Percentiles rank a stretch among this genome's conserved stretches.
Evolutionary conservation across 2,329 filamentous ascomycete species (phyloP).

Genomic region (Colletotrichum filicis): DNA sequence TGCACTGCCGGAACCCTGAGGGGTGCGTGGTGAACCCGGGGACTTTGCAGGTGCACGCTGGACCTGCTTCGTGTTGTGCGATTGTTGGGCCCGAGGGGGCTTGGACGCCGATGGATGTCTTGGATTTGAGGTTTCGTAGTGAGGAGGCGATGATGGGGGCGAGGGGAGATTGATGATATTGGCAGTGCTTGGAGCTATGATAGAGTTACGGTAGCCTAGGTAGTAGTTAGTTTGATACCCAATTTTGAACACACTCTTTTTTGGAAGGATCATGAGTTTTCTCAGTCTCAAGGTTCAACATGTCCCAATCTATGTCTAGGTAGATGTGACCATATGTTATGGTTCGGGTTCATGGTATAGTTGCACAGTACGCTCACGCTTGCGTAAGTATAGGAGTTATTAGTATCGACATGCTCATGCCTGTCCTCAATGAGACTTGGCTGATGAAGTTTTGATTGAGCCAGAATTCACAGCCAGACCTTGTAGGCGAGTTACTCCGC

Average conservation of each 20-base stretch:
- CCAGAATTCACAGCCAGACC: rapidly evolving
- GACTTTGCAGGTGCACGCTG: background rate
- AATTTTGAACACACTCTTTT: background rate
- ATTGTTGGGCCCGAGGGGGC: background rate
- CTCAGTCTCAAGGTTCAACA: background rate
- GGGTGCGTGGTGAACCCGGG: too few species aligned
- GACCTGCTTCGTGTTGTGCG: background rate
- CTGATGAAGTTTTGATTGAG: too few species aligned
- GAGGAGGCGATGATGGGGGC: background rate
- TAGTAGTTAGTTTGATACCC: background rate
- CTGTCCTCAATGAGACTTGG: too few species aligned
- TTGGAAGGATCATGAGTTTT: background rate
- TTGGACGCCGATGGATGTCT: background rate
- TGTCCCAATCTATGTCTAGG: background rate
- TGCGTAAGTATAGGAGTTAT: too few species aligned
- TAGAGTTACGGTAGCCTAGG: background rate
- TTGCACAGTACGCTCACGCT: too few species aligned
- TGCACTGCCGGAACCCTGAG: background rate
- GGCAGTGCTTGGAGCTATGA: background rate
- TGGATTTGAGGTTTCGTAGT: background rate
- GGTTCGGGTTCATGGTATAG: too few species aligned
- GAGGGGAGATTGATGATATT: background rate
- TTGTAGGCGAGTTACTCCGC: background rate
- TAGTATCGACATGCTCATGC: too few species aligned
- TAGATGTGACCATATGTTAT: background rate